Evolutionary conservation across 768 basidiomycete species (phyloP), one percentile per base, ranked within the genome.

Genomic region (Cystofilobasidium macerans): DNA sequence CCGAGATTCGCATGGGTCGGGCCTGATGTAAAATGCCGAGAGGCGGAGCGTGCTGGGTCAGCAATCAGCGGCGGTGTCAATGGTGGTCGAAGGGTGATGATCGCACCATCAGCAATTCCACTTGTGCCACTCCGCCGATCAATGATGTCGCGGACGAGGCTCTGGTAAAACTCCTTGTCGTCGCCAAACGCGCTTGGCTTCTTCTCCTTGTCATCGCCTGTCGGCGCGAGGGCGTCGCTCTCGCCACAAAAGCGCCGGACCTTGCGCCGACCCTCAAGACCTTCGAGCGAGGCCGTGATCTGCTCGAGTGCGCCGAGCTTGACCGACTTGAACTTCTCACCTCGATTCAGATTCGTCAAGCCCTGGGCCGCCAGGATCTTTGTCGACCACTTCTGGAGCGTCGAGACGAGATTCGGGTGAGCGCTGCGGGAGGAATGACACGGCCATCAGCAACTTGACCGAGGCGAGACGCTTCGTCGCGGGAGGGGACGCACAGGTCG

Each of bases 291-390:
- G 69, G 89, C 88, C 69, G 89, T 86, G 54, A 94, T 83, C 43
- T 89, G 80, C 71, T 88, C 82, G 6, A 86, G 82, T 6, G 86
- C 83, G 26, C 72, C 71, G 14, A 71, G 73, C 84, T 87, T 61
- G 79, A 75, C 57, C 77, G 80, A 73, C 81, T 83, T 45, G 79
- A 80, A 79, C 66, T 78, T 73, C 78, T 83, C 86, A 16, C 82
- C 83, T 48, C 86, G 84, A 7, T 85, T 79, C 16, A 88, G 82
- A 47, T 81, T 85, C 71, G 16, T 75, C 61, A 9, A 86, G 84
- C 14, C 90, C 86, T 2, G 91, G 83, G 95, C 92, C 0, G 93
- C 88, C 72, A 92, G 88, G 43, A 98, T 87, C 78, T 98, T 99
- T 30, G 86, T 81, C 13, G 91, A 95, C 95, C 95, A 99, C 76